A percentile compares a stretch with the other conserved stretches of the same genome.
Conservation (phyloP, 768 basidiomycete species). For the Termitomyces bulborhizus region DNA sequence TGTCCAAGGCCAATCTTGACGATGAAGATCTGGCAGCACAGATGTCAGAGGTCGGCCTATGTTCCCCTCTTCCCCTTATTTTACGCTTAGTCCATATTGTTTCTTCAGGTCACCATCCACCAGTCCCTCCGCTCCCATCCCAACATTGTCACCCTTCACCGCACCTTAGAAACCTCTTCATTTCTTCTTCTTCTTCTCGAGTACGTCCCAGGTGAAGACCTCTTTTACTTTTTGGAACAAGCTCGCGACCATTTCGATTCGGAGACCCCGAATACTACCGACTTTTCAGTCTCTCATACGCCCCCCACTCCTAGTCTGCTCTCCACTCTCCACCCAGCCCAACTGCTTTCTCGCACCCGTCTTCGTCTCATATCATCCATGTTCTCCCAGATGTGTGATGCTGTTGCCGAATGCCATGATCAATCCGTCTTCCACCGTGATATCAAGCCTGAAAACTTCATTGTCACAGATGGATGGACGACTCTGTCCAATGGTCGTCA, state of each 20-base stretch:
- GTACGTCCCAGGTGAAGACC: constrained; percentile 93
- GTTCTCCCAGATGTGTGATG: constrained; percentile 99
- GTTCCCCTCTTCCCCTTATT: background rate
- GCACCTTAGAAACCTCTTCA: constrained; percentile 86
- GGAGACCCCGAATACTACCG: constrained; percentile 31
- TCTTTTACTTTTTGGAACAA: constrained; percentile 98
- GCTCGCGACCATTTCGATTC: constrained; percentile 80
- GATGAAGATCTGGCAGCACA: constrained; percentile 84
- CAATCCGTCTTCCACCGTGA: constrained; percentile 92
- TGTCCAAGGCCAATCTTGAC: constrained; percentile 91
- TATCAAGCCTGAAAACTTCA: constrained; percentile 99
- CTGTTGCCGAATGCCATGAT: constrained; percentile 90
- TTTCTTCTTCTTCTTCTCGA: constrained; percentile 92
- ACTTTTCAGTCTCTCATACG: constrained; percentile 50
- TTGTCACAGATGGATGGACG: constrained; percentile 78
- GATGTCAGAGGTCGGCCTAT: constrained; percentile 70
- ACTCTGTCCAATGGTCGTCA: constrained; percentile 47
- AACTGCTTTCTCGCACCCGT: constrained; percentile 81
- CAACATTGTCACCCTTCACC: constrained; percentile 93
- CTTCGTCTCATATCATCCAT: constrained; percentile 92
- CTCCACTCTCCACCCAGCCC: constrained; percentile 70
- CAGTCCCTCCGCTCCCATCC: constrained; percentile 85
- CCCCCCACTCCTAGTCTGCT: constrained; percentile 94
- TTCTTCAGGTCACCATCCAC: constrained; percentile 79
- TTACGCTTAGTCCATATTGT: constrained; percentile 5